These are phyloP conservation scores for Ichthyophthirius multifiliis DNA, from an alignment of 169 alveolate genomes.

Conservation along the genomic window DNA sequence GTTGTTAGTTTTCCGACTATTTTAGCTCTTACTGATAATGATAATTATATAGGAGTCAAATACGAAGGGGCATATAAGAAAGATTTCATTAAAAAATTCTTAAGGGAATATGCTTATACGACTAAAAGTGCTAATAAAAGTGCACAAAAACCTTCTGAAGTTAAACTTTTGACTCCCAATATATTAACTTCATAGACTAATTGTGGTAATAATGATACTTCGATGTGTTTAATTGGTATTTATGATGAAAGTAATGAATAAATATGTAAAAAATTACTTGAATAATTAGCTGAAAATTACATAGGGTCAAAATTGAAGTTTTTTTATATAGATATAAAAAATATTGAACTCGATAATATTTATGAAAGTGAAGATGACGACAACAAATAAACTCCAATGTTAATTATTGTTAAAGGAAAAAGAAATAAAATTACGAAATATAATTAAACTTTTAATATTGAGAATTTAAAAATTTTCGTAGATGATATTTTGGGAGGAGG, in stretches of 20 bases:
- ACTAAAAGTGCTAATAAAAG: constrained; percentile 35
- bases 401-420: constrained; percentile 34
- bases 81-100: constrained; percentile 69
- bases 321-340: constrained; percentile 18
- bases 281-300: constrained; percentile 3
- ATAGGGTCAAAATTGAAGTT: constrained; percentile 7
- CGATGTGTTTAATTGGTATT: constrained; percentile 61
- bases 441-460: background rate
- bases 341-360: constrained; percentile 6
- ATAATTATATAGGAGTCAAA: constrained; percentile 41
- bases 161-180: constrained; percentile 41
- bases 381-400: constrained; percentile 14
- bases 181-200: constrained; percentile 46
- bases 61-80: constrained; percentile 65
- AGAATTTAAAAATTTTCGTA: background rate
- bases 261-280: background rate
- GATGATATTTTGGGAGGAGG: constrained; percentile 46
- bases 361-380: constrained; percentile 24
- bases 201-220: constrained; percentile 64
- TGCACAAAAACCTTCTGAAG: constrained; percentile 19
- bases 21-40: constrained; percentile 56
- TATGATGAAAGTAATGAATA: constrained; percentile 7
- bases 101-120: constrained; percentile 66
- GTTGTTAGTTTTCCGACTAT: constrained; percentile 65
- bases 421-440: constrained; percentile 19